Conservation (phyloP, 129 eudicot species). For the Pittosporum tobira region DNA sequence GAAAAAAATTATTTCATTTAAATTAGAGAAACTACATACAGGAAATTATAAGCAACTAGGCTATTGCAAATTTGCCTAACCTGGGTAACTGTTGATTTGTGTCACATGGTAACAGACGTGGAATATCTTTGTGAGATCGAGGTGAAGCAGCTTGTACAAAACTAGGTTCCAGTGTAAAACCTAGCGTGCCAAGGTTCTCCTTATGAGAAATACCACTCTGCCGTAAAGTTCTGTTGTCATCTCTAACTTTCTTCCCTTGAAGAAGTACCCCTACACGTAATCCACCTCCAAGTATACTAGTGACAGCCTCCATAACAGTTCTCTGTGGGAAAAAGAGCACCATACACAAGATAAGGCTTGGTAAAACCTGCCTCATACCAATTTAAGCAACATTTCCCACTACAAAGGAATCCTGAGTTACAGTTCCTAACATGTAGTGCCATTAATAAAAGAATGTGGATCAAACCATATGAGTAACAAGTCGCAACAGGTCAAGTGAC, state of each 20-base stretch:
- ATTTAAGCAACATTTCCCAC: too few species aligned
- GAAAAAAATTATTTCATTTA: background rate
- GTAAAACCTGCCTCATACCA: background rate
- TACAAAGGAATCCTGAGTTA: too few species aligned
- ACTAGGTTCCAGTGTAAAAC: slow-evolving; percentile 74
- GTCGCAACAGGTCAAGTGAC: too few species aligned
- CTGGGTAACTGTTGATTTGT: slow-evolving; percentile 32
- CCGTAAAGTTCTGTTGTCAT: slow-evolving; percentile 72
- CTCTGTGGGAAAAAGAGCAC: slow-evolving; percentile 38
- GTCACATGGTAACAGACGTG: slow-evolving; percentile 36
- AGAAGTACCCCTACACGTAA: slow-evolving; percentile 78
- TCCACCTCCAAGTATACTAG: slow-evolving; percentile 68
- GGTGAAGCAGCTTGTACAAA: slow-evolving; percentile 34
- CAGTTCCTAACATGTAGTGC: too few species aligned
- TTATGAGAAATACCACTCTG: slow-evolving; percentile 63
- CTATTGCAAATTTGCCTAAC: too few species aligned
- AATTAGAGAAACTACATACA: too few species aligned
- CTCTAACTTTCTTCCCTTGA: slow-evolving; percentile 76
- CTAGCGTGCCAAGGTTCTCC: slow-evolving; percentile 47
- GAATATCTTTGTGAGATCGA: slow-evolving; percentile 28
- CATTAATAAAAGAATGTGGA: too few species aligned
- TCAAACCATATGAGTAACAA: too few species aligned
- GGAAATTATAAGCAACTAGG: too few species aligned
- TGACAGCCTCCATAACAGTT: slow-evolving; percentile 73
- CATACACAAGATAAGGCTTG: slow-evolving; percentile 3